Base-by-base conservation (phyloP, 164 flowering plant species). In the Chloranthus sessilifolius region DNA sequence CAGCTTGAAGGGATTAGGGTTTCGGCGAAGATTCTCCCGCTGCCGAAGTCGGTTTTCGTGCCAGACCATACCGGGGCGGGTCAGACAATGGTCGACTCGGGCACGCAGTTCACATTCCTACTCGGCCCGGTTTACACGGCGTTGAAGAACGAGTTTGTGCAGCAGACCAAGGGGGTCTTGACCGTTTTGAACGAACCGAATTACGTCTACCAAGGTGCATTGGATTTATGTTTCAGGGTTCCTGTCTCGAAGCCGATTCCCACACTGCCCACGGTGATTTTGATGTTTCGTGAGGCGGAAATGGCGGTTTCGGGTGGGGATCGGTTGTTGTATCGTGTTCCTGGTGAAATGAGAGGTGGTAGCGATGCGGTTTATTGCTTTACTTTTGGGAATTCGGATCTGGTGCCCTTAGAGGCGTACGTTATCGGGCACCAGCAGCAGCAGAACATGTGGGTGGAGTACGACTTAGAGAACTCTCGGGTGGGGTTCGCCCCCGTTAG, bases 11-110 rank as follows among this genome's bases (percentile, higher is more conserved):
- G 88, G 35, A 82, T 88, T 17, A 66, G 66, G 48, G 94, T 88
- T 1, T 37, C 73, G 29, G 52, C 26, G 1, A 75, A 55, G 52
- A 21, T 74, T 12, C 65, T 88, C 0, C 60, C 75, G 25, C 43
- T 88, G 11, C 78, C 85, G 5, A 75, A 79, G 41, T 72, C 84
- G n/a, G 65, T 73, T 1, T 74, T 75, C 37, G 73, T 43, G 25
- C 96, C 96, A 36, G 96, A 88, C 55, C 94, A 84, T 42, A 84
- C 88, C 20, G 96, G 96, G 4, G 96, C 96, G 15, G 96, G 96
- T 31, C 96, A 88, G 53, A 84, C 96, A 4, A 88, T 88, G 94
- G 73, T 88, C 0, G 96, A 88, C 52, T 84, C 96, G 31, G 96
- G 96, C 0, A 78, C 90, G 4, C 94, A 88, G 62, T 88, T 84